Evolutionary conservation across 2,329 filamentous ascomycete genomes (phyloP).

Genomic region (Xylariaceae sp.): DNA sequence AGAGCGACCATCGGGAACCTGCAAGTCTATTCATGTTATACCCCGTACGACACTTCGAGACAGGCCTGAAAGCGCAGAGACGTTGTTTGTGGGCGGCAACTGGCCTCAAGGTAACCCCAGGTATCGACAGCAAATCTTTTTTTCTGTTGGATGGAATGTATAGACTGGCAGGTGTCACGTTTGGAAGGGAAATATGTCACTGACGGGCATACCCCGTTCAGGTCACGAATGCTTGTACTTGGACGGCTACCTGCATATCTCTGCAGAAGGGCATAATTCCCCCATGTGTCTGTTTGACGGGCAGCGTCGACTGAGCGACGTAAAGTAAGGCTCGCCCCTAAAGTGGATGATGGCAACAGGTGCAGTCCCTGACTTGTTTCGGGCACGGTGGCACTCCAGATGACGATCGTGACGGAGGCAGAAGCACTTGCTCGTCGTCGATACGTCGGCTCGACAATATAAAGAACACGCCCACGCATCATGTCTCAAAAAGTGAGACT

Average conservation of each 20-base stretch:
- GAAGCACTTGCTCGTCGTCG: constrained; percentile 3
- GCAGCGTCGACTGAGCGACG: constrained; percentile 2
- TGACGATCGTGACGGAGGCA: neutral
- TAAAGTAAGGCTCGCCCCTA: constrained; percentile 11
- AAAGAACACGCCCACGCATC: neutral
- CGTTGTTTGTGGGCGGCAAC: constrained; percentile 20
- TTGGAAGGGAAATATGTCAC: constrained; percentile 17
- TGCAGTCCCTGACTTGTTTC: constrained; percentile 9
- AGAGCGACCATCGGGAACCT: constrained; percentile 26
- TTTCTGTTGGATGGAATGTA: constrained; percentile 14
- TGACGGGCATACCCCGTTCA: constrained; percentile 11
- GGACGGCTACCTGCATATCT: constrained; percentile 19
- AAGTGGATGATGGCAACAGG: neutral
- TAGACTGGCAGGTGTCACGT: constrained; percentile 28
- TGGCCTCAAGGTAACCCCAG: constrained; percentile 8
- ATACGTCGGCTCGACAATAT: neutral
- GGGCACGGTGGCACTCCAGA: constrained; percentile 1
- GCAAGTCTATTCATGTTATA: constrained; percentile 36
- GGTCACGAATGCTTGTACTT: constrained; percentile 9
- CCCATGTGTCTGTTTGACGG: constrained; percentile 9
- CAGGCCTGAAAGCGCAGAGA: constrained; percentile 19
- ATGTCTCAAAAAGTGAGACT: constrained; percentile 15
- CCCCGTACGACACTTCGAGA: constrained; percentile 29
- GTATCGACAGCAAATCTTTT: constrained; percentile 12
- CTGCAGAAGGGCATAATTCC: constrained; percentile 14